Percentiles rank a stretch among this genome's conserved stretches.
phyloP scores from a whole-genome alignment of 345 rosid species.

The Euphorbia lathyris region DNA sequence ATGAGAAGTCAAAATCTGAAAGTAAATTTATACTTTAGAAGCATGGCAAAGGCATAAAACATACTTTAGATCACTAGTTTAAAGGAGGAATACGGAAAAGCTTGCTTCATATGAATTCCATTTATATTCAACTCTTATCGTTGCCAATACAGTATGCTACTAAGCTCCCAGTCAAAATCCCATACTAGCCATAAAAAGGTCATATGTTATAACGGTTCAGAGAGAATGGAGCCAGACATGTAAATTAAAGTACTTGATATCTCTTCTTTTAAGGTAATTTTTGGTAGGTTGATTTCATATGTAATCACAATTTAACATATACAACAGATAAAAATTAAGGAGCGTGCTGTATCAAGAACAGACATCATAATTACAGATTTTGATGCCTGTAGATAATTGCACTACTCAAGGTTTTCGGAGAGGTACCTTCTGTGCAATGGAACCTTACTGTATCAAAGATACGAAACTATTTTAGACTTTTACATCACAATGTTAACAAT shows the following conservation, averaged over 20 bases:
- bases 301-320: not conserved
- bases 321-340: not conserved
- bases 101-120: not conserved
- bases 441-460: not conserved
- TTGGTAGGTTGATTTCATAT: slow-evolving; percentile 3
- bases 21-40: slow-evolving; percentile 22
- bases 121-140: not conserved
- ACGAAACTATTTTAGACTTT: not conserved
- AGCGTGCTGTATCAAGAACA: not conserved
- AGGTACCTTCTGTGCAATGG: not conserved
- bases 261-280: not conserved
- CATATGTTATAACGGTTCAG: not conserved
- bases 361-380: not conserved
- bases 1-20: slow-evolving; percentile 97
- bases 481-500: not conserved
- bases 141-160: not conserved
- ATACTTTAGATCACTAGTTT: not conserved
- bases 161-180: not conserved
- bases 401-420: not conserved
- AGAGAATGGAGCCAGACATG: too few species aligned
- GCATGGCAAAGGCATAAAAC: slow-evolving; percentile 14
- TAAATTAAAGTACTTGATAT: not conserved
- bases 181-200: not conserved
- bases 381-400: not conserved
- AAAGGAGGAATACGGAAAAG: too few species aligned